A percentile compares a stretch with the other conserved stretches of the same genome.
phyloP scores from a whole-genome alignment of 192 early-diverging fungal species.

The Entophlyctis luteolus region DNA sequence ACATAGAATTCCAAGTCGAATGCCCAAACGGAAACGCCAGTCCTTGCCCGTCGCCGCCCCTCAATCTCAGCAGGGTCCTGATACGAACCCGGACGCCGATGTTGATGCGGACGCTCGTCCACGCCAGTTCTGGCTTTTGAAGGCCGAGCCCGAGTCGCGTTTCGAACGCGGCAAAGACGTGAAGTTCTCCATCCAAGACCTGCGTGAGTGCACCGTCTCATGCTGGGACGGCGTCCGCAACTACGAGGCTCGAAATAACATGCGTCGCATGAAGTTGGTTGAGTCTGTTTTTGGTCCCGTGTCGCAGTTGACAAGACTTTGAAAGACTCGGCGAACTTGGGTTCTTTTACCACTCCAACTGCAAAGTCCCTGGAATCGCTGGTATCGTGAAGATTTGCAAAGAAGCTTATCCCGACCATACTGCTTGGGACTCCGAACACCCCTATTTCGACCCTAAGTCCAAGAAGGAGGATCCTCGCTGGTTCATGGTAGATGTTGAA shows the following conservation, averaged over 20 bases:
- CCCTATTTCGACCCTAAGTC: constrained; percentile 80
- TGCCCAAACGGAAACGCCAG: too few relatives aligned
- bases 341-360: constrained; percentile 86
- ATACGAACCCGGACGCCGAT: too few relatives aligned
- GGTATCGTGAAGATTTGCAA: constrained; percentile 60
- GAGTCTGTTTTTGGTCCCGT: too few relatives aligned
- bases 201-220: constrained; percentile 46
- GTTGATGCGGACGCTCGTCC: too few relatives aligned
- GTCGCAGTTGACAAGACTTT: not conserved
- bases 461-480: constrained; percentile 60
- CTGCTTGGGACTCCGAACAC: constrained; percentile 67
- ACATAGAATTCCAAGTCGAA: too few relatives aligned
- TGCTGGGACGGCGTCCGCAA: constrained; percentile 82
- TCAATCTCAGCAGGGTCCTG: too few relatives aligned
- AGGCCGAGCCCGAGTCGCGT: constrained; percentile 73
- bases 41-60: too few relatives aligned
- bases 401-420: constrained; percentile 70
- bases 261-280: constrained; percentile 50
- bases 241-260: constrained; percentile 76
- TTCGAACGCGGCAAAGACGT: constrained; percentile 64
- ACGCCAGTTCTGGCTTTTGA: constrained; percentile 79
- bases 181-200: constrained; percentile 69
- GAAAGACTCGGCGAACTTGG: constrained; percentile 20
- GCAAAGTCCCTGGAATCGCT: constrained; percentile 77
- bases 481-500: constrained; percentile 80